Conservation (phyloP, 345 rosid species). For the Lepidium africanum region DNA sequence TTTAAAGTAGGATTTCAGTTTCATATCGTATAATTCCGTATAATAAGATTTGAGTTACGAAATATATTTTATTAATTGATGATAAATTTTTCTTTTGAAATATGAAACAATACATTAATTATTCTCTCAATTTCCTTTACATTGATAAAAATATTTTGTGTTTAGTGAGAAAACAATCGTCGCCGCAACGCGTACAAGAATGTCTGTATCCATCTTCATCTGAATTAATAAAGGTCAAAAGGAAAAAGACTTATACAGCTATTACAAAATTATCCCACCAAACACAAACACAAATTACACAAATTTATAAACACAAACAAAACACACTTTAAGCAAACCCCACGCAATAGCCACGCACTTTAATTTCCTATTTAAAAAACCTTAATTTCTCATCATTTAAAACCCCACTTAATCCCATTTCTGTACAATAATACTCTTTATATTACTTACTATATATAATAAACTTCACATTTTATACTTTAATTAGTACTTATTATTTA, state of each 20-base stretch:
- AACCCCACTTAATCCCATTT: not conserved
- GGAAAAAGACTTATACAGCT: not conserved
- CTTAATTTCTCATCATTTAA: constrained; percentile 5
- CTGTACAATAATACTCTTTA: too few relatives aligned
- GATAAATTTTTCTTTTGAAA: too few relatives aligned
- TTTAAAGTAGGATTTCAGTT: too few relatives aligned
- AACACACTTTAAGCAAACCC: constrained; percentile 27
- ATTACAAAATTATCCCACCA: constrained; percentile 1
- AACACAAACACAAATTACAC: not conserved
- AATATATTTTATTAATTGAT: too few relatives aligned
- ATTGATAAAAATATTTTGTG: too few relatives aligned
- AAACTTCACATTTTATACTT: too few relatives aligned
- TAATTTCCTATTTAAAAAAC: constrained; percentile 7
- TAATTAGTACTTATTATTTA: not conserved
- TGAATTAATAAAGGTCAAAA: not conserved
- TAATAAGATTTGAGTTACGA: too few relatives aligned
- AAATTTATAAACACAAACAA: constrained; percentile 9
- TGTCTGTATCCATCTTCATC: not conserved
- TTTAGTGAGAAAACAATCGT: not conserved
- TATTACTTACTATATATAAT: too few relatives aligned
- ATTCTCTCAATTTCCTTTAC: too few relatives aligned
- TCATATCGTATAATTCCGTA: too few relatives aligned
- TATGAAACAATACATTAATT: not conserved
- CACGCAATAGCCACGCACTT: constrained; percentile 29
- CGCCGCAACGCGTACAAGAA: not conserved